Percentiles rank a stretch among this genome's conserved stretches.
phyloP scores from a whole-genome alignment of 2,329 filamentous ascomycete species.

The Colletotrichum truncatum region DNA sequence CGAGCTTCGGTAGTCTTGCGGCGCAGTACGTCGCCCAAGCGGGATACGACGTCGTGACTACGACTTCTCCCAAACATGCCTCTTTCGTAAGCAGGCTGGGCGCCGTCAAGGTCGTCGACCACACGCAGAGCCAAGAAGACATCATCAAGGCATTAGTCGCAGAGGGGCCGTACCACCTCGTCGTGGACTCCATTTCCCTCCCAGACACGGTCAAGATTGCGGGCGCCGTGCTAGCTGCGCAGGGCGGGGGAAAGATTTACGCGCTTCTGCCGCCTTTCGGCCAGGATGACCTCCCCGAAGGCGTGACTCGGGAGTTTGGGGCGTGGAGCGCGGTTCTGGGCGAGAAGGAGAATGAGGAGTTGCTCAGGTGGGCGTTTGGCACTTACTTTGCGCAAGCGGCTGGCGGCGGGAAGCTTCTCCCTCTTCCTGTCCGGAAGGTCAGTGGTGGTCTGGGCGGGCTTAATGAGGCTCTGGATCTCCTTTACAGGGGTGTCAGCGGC shows the following conservation, averaged over 20 bases:
- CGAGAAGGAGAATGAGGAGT: background rate
- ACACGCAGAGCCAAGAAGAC: slow-evolving; percentile 38
- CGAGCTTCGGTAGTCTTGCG: slow-evolving; percentile 53
- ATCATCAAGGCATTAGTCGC: slow-evolving; percentile 34
- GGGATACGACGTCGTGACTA: slow-evolving; percentile 55
- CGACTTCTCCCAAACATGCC: slow-evolving; percentile 51
- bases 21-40: slow-evolving; percentile 54
- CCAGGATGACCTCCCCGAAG: background rate
- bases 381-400: slow-evolving; percentile 12
- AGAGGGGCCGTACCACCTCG: slow-evolving; percentile 37
- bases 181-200: slow-evolving; percentile 41
- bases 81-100: slow-evolving; percentile 53
- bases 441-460: background rate
- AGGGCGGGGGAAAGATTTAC: slow-evolving; percentile 15
- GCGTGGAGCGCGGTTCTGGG: background rate
- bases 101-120: slow-evolving; percentile 54
- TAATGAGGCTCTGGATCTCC: slow-evolving; percentile 8
- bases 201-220: slow-evolving; percentile 34
- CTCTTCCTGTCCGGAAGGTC: background rate
- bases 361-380: slow-evolving; percentile 1
- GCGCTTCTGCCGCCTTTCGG: slow-evolving; percentile 3
- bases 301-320: background rate
- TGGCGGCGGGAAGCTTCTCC: background rate
- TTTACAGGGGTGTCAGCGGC: slow-evolving; percentile 12
- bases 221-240: slow-evolving; percentile 8